Conservation (phyloP, 2,329 filamentous ascomycete species). For the Talaromyces sp. region DNA sequence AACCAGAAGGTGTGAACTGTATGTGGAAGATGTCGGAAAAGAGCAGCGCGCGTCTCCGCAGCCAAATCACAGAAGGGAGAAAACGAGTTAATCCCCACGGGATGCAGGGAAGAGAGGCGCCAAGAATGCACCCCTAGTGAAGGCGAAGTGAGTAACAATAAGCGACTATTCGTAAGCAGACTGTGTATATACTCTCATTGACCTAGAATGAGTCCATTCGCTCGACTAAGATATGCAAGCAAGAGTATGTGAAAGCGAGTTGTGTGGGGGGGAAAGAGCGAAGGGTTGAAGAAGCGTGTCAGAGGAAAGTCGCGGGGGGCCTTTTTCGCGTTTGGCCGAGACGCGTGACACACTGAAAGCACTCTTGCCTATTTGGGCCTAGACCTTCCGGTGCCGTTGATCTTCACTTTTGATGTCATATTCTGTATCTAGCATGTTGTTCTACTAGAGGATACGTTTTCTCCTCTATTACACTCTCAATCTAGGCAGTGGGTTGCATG, state of each 20-base stretch:
- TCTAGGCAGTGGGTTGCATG: conserved; percentile 10
- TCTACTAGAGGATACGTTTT: background rate
- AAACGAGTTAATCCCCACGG: conserved; percentile 10
- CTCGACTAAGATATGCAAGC: background rate
- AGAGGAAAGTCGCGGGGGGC: conserved; percentile 24
- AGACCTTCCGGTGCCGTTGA: conserved; percentile 22
- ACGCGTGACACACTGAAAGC: conserved; percentile 15
- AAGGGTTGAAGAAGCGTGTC: conserved; percentile 13
- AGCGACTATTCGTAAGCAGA: conserved; percentile 1
- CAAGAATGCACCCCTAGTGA: conserved; percentile 5
- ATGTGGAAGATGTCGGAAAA: conserved; percentile 1
- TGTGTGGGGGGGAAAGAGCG: conserved; percentile 2
- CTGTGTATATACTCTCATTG: background rate
- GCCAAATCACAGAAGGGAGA: conserved; percentile 18
- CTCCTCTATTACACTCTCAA: no score
- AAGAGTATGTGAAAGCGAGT: background rate
- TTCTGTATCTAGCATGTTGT: background rate
- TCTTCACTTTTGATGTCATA: conserved; percentile 1
- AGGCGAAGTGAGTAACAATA: background rate
- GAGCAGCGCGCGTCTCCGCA: conserved; percentile 4
- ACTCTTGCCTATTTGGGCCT: conserved; percentile 27
- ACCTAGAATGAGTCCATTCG: background rate
- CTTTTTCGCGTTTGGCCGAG: conserved; percentile 13
- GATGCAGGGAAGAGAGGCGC: conserved; percentile 11
- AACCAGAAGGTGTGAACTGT: background rate